These are phyloP conservation scores for Wallacemonas collosoma DNA, from an alignment of 208 protist species.

Conservation along the genomic window DNA sequence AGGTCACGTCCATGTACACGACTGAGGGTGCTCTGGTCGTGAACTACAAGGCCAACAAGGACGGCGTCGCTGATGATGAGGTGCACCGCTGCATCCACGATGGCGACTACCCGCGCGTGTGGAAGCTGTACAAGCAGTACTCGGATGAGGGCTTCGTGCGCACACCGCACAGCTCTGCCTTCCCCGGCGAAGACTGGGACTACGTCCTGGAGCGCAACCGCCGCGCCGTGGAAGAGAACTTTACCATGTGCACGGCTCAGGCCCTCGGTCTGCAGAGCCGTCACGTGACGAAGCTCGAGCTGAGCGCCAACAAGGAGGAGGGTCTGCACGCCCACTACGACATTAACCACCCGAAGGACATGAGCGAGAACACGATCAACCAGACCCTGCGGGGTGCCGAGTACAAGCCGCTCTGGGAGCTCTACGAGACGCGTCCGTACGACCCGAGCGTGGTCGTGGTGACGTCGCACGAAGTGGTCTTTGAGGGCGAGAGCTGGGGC, in stretches of 20 bases:
- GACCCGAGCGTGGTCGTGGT: conserved; percentile 23
- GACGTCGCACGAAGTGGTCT: conserved; percentile 38
- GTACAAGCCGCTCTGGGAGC: conserved; percentile 49
- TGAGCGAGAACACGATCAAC: conserved; percentile 29
- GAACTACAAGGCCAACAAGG: conserved; percentile 42
- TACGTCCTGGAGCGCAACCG: conserved; percentile 30
- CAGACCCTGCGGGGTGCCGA: conserved; percentile 24
- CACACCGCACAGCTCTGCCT: conserved; percentile 18
- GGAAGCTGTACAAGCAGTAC: conserved; percentile 29
- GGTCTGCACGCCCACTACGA: conserved; percentile 14
- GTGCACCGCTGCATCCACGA: conserved; percentile 23
- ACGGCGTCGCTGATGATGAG: conserved; percentile 27
- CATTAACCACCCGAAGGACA: conserved; percentile 21
- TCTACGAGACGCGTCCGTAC: conserved; percentile 49
- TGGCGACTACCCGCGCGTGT: conserved; percentile 28
- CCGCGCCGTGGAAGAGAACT: conserved; percentile 23
- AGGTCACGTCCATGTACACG: conserved; percentile 27
- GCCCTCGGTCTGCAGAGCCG: conserved; percentile 22
- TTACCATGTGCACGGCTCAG: conserved; percentile 24
- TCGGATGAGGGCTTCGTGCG: conserved; percentile 16
- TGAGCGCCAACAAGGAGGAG: conserved; percentile 13
- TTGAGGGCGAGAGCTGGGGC: conserved; percentile 60
- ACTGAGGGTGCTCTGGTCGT: conserved; percentile 41
- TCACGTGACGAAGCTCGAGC: conserved; percentile 25
- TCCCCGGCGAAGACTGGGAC: conserved; percentile 37